These are phyloP conservation scores for Mucor mucedo DNA, from an alignment of 371 early-diverging fungal genomes.

Conservation along the genomic window DNA sequence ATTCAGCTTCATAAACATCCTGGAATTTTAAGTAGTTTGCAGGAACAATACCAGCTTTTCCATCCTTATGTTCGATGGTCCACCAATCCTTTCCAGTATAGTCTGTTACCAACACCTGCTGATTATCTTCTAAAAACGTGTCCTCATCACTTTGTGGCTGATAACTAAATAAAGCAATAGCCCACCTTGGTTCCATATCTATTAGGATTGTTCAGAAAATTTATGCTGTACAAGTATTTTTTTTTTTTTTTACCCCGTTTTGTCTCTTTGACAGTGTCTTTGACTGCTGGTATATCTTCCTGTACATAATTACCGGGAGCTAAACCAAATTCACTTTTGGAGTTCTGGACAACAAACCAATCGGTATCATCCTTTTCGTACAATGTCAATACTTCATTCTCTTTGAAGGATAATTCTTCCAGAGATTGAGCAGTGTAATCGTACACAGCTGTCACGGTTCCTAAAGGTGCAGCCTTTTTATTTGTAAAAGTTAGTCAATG, in stretches of 20 bases:
- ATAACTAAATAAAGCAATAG: slow-evolving; percentile 79
- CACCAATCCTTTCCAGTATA: slow-evolving; percentile 77
- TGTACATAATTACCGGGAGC: slow-evolving; percentile 83
- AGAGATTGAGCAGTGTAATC: slow-evolving; percentile 76
- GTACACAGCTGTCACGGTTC: slow-evolving; percentile 72
- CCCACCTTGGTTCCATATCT: slow-evolving; percentile 67
- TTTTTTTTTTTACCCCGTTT: slow-evolving; percentile 34
- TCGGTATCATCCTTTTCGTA: slow-evolving; percentile 80
- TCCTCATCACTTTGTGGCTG: slow-evolving; percentile 76
- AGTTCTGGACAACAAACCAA: slow-evolving; percentile 74
- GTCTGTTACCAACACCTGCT: slow-evolving; percentile 75
- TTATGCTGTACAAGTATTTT: slow-evolving; percentile 59
- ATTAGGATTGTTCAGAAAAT: slow-evolving; percentile 34
- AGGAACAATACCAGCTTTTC: slow-evolving; percentile 59
- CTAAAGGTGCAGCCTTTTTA: slow-evolving; percentile 48
- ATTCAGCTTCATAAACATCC: slow-evolving; percentile 32
- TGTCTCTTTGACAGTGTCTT: background rate
- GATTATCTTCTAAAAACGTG: slow-evolving; percentile 69
- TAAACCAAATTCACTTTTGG: slow-evolving; percentile 64
- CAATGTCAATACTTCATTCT: slow-evolving; percentile 72
- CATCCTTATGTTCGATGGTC: slow-evolving; percentile 47
- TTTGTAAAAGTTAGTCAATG: background rate
- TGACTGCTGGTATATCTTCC: background rate
- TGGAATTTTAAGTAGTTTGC: slow-evolving; percentile 56
- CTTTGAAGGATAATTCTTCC: slow-evolving; percentile 79